These are phyloP conservation scores for Arbutus unedo DNA, from an alignment of 148 eudicot genomes.

Conservation along the genomic window DNA sequence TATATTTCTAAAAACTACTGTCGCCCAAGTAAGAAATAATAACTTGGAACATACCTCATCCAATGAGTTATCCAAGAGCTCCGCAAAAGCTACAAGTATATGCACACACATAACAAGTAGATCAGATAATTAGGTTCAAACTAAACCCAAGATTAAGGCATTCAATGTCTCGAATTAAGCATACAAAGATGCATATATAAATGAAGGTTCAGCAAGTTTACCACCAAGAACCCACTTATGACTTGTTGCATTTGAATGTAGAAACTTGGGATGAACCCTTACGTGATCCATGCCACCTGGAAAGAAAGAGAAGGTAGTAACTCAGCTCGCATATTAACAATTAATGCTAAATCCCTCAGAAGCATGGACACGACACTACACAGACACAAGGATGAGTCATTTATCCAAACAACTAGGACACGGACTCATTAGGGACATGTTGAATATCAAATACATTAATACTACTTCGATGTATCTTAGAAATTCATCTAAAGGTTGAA, in stretches of 20 bases:
- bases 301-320: constrained; percentile 20
- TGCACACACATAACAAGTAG: neutral
- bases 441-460: too few relatives aligned
- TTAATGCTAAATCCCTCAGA: too few relatives aligned
- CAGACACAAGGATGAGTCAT: too few relatives aligned
- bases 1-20: neutral
- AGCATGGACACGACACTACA: too few relatives aligned
- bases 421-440: too few relatives aligned
- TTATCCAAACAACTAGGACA: too few relatives aligned
- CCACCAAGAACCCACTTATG: constrained; percentile 98
- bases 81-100: constrained; percentile 75
- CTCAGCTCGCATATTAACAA: neutral
- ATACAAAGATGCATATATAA: neutral
- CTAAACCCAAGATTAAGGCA: neutral
- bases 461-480: too few relatives aligned
- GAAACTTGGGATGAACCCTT: constrained; percentile 94
- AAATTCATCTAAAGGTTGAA: too few relatives aligned
- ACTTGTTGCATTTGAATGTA: constrained; percentile 96
- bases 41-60: constrained; percentile 64
- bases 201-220: constrained; percentile 25
- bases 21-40: neutral
- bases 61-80: constrained; percentile 83
- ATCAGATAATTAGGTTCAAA: neutral
- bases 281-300: constrained; percentile 97
- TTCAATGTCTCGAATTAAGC: neutral